phyloP scores from a whole-genome alignment of 495 filamentous ascomycete genomes.

The Penicillium salamii region DNA sequence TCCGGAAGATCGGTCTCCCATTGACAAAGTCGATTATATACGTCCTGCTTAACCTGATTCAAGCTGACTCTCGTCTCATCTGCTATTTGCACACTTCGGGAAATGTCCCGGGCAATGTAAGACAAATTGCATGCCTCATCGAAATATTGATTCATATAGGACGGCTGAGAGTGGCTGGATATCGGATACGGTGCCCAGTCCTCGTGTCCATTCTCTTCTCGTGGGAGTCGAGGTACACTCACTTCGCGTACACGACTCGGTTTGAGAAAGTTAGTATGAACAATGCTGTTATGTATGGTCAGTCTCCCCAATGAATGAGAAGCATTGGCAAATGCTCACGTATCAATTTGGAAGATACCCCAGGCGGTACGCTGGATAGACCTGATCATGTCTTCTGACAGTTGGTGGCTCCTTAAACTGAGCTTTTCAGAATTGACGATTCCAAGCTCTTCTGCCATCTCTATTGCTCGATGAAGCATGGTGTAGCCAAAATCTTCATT shows the following conservation, averaged over 20 bases:
- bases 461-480: slow-evolving; percentile 29
- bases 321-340: slow-evolving; percentile 16
- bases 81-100: neutral
- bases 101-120: slow-evolving; percentile 30
- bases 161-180: slow-evolving; percentile 8
- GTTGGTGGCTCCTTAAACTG: slow-evolving; percentile 5
- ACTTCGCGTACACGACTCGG: slow-evolving; percentile 26
- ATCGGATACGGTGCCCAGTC: slow-evolving; percentile 29
- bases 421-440: slow-evolving; percentile 16
- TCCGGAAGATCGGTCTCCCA: slow-evolving; percentile 22
- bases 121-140: slow-evolving; percentile 31
- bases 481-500: slow-evolving; percentile 27
- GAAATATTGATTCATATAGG: slow-evolving; percentile 27
- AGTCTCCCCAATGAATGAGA: neutral
- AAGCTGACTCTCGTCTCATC: neutral
- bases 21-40: slow-evolving; percentile 19
- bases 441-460: slow-evolving; percentile 28
- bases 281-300: slow-evolving; percentile 16
- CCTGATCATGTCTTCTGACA: slow-evolving; percentile 22
- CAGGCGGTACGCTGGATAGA: slow-evolving; percentile 30
- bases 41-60: slow-evolving; percentile 13
- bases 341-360: slow-evolving; percentile 35
- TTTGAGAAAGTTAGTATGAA: slow-evolving; percentile 31
- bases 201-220: slow-evolving; percentile 7
- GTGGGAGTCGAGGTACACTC: slow-evolving; percentile 15